These are phyloP conservation scores for Gliomastix tumulicola DNA, from an alignment of 2,329 filamentous ascomycete species.

Conservation along the genomic window DNA sequence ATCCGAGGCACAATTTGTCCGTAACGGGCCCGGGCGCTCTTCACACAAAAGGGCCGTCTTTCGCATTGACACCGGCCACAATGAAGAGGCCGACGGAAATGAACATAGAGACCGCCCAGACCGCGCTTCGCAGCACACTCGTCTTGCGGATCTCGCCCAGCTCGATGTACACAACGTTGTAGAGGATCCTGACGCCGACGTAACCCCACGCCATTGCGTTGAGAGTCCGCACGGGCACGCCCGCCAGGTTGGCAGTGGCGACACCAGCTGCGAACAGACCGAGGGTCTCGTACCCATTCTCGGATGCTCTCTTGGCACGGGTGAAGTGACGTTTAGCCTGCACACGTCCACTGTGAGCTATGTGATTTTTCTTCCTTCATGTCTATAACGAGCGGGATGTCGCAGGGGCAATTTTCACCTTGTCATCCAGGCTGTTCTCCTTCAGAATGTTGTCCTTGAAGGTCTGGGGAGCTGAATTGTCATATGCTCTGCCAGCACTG, in stretches of 20 bases:
- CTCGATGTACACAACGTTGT: constrained; percentile 34
- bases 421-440: constrained; percentile 20
- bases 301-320: constrained; percentile 41
- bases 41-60: too few relatives aligned
- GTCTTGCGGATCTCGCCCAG: constrained; percentile 31
- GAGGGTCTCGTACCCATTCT: constrained; percentile 36
- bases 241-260: constrained; percentile 36
- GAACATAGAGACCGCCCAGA: constrained; percentile 26
- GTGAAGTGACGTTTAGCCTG: constrained; percentile 43
- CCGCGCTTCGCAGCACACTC: constrained; percentile 25
- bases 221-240: constrained; percentile 24
- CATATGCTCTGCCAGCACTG: constrained; percentile 22
- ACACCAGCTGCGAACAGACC: constrained; percentile 34
- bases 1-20: too few relatives aligned
- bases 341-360: too few relatives aligned
- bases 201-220: constrained; percentile 33
- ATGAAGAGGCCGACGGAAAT: constrained; percentile 29
- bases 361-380: background rate
- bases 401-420: constrained; percentile 8
- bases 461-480: constrained; percentile 29
- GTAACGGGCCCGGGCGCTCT: too few relatives aligned
- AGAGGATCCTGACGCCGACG: constrained; percentile 27
- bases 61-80: constrained; percentile 25
- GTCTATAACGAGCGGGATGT: background rate
- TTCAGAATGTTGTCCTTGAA: constrained; percentile 20